phyloP scores from a whole-genome alignment of 352 stramenopile genomes.

The Pythium aphanidermatum region DNA sequence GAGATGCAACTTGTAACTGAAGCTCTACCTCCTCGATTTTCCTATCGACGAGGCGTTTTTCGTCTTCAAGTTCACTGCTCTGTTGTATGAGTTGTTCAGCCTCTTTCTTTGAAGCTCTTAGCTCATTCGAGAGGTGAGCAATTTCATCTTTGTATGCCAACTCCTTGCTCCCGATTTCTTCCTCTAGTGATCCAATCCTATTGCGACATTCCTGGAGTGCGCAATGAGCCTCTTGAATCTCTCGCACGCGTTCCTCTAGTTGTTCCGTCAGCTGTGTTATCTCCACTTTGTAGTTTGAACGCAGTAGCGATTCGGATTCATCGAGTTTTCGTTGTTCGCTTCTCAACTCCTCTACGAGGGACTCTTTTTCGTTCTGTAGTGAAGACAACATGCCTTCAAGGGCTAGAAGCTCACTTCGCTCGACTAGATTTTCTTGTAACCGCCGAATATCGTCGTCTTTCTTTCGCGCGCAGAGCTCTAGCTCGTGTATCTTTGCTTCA shows the following conservation, averaged over 20 bases:
- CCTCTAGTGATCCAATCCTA: slow-evolving; percentile 8
- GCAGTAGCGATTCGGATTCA: too few species aligned
- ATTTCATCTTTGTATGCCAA: slow-evolving; percentile 3
- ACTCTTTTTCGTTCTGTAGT: slow-evolving; percentile 44
- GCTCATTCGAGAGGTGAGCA: slow-evolving; percentile 2
- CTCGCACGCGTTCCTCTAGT: too few species aligned
- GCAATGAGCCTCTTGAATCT: too few species aligned
- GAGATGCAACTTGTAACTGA: too few species aligned
- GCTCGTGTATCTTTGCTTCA: slow-evolving; percentile 31
- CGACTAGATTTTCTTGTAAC: slow-evolving; percentile 35
- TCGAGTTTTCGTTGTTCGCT: too few species aligned
- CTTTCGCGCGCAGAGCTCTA: slow-evolving; percentile 33
- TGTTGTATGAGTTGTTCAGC: neutral
- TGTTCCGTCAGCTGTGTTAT: neutral
- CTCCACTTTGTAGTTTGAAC: too few species aligned
- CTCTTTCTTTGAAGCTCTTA: neutral
- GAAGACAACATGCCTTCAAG: slow-evolving; percentile 34
- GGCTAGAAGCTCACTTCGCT: slow-evolving; percentile 40
- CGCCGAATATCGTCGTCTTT: slow-evolving; percentile 43
- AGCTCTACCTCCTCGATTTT: too few species aligned
- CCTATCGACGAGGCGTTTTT: too few species aligned
- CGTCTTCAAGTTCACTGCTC: too few species aligned
- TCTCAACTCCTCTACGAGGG: slow-evolving; percentile 40
- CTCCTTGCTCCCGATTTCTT: slow-evolving; percentile 8
- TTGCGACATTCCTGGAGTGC: too few species aligned